Percentiles rank a stretch among this genome's conserved stretches.
Evolutionary conservation across 768 basidiomycete genomes (phyloP).

Genomic region (Amanita molliuscula): DNA sequence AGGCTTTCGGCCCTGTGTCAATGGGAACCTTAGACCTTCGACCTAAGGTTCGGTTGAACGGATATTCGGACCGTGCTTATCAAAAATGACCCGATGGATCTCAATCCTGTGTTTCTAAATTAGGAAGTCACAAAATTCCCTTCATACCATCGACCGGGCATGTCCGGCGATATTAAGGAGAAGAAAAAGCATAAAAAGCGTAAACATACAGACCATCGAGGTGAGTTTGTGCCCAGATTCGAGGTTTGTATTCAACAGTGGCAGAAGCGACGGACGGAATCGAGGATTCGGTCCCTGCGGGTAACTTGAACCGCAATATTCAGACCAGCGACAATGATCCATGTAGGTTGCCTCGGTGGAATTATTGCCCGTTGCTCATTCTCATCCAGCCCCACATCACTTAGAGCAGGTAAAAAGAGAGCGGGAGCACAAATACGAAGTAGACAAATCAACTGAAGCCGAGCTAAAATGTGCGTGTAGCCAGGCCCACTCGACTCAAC

Average conservation of each 20-base stretch:
- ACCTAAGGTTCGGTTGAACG: not conserved
- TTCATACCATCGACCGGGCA: not conserved
- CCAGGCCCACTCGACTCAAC: not conserved
- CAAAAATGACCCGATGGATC: constrained; percentile 1
- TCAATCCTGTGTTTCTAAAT: not conserved
- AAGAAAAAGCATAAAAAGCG: constrained; percentile 3
- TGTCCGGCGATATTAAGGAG: not conserved
- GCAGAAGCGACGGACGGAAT: not conserved
- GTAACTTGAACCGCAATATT: not conserved
- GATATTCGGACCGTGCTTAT: not conserved
- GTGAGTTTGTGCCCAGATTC: not conserved
- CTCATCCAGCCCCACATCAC: not conserved
- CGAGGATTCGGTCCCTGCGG: not conserved
- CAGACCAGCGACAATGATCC: not conserved
- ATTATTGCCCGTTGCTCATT: not conserved
- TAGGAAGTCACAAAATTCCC: not conserved
- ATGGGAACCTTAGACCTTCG: too few relatives aligned
- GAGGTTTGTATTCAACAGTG: not conserved
- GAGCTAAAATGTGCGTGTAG: not conserved
- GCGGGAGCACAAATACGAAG: not conserved
- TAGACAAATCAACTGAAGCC: not conserved
- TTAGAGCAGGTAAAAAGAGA: not conserved
- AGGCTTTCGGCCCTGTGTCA: not conserved
- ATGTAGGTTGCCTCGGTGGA: not conserved
- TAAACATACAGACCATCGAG: not conserved